These are phyloP conservation scores for Avicennia marina DNA, from an alignment of 257 asterid genomes.

Conservation along the genomic window DNA sequence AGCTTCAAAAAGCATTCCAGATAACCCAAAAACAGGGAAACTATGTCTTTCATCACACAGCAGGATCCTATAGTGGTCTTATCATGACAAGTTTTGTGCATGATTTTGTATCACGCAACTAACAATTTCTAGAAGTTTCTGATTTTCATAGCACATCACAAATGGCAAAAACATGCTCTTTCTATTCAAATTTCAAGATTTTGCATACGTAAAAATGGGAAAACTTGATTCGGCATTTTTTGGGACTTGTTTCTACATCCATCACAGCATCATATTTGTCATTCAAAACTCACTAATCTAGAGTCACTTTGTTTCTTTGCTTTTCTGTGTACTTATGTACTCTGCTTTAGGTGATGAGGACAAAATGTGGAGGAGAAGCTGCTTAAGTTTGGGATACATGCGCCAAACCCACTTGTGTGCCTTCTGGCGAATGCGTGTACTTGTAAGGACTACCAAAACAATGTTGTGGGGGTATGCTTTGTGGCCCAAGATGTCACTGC, in stretches of 20 bases:
- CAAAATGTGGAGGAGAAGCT: conserved; percentile 53
- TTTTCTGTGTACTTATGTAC: not conserved
- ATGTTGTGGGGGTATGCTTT: conserved; percentile 74
- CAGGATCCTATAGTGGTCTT: not conserved
- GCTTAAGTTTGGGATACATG: conserved; percentile 31
- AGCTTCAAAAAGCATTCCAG: not conserved
- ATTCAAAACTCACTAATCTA: not conserved
- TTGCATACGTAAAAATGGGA: too few relatives aligned
- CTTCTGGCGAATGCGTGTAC: conserved; percentile 68
- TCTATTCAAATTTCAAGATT: too few relatives aligned
- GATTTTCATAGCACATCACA: too few relatives aligned
- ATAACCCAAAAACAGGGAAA: not conserved
- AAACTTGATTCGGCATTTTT: too few relatives aligned
- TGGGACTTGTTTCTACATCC: too few relatives aligned
- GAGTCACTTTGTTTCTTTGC: not conserved
- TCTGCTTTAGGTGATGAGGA: conserved; percentile 48
- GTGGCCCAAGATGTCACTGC: conserved; percentile 86
- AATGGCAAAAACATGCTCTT: too few relatives aligned
- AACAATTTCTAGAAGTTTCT: not conserved
- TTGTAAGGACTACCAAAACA: conserved; percentile 61
- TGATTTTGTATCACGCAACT: too few relatives aligned
- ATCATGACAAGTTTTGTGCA: not conserved
- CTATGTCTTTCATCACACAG: not conserved
- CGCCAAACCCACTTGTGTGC: not conserved
- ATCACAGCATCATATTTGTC: not conserved